Evolutionary conservation across 2,329 filamentous ascomycete genomes (phyloP).

Genomic region (Cyclaneusma minus): DNA sequence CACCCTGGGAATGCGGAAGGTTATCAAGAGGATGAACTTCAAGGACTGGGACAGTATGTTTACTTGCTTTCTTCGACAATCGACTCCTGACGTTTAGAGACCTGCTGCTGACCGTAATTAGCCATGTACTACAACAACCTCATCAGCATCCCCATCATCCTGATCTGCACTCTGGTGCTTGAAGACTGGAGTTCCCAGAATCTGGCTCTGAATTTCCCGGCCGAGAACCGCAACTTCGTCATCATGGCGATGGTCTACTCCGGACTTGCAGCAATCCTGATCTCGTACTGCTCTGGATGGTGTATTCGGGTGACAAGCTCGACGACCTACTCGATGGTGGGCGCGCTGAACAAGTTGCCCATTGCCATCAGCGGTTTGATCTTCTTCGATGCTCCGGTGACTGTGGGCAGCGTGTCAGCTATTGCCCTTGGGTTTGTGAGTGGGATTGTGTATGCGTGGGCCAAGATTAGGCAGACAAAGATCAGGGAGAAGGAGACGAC

Average conservation of each 20-base stretch:
- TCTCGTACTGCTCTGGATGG: conserved; percentile 96
- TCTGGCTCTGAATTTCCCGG: conserved; percentile 69
- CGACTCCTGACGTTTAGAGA: too few relatives aligned
- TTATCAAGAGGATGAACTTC: conserved; percentile 96
- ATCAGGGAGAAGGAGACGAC: too few relatives aligned
- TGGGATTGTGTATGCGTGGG: conserved; percentile 83
- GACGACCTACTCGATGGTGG: conserved; percentile 94
- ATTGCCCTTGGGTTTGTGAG: conserved; percentile 78
- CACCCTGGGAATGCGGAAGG: conserved; percentile 79
- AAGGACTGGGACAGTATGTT: conserved; percentile 92
- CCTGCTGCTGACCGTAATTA: conserved; percentile 20
- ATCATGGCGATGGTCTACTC: conserved; percentile 81
- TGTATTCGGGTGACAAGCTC: conserved; percentile 89
- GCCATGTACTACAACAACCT: conserved; percentile 99
- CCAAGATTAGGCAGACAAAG: too few relatives aligned
- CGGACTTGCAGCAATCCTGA: conserved; percentile 78
- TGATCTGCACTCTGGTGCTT: conserved; percentile 59
- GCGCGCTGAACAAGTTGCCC: conserved; percentile 90
- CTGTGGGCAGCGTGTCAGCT: conserved; percentile 72
- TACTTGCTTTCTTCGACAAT: conserved; percentile 3
- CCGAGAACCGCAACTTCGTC: conserved; percentile 56
- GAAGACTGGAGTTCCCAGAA: conserved; percentile 86
- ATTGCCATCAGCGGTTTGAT: conserved; percentile 77
- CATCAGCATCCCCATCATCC: conserved; percentile 75
- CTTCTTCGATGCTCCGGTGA: conserved; percentile 86